Evolutionary conservation across 176 grass and related monocot species (phyloP).

Genomic region (Melocanna baccifera): DNA sequence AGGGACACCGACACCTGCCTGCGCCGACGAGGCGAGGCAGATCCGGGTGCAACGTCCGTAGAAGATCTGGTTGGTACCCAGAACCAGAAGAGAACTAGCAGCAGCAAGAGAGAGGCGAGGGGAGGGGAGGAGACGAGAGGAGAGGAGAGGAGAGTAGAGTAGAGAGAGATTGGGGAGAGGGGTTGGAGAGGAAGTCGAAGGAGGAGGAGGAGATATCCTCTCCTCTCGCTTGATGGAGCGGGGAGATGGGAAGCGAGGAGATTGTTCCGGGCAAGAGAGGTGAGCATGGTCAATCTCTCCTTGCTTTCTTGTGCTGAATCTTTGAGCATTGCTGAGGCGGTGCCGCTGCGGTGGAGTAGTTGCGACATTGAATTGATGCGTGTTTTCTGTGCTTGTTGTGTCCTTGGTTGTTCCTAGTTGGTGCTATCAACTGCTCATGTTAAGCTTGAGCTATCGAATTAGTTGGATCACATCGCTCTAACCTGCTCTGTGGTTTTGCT

Average conservation of each 20-base stretch:
- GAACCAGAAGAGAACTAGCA: conserved; percentile 2
- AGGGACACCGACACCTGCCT: conserved; percentile 39
- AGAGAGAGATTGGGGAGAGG: neutral
- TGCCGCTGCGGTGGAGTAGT: neutral
- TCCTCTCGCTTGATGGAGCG: conserved; percentile 37
- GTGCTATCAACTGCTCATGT: neutral
- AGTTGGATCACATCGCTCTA: neutral
- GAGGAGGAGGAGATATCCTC: conserved; percentile 11
- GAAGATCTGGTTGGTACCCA: conserved; percentile 37
- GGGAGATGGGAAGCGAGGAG: conserved; percentile 12
- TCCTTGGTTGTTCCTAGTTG: neutral
- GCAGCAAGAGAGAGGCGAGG: neutral
- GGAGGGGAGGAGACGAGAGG: neutral
- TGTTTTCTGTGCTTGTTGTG: neutral
- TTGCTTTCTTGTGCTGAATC: neutral
- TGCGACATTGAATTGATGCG: neutral
- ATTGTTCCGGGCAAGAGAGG: conserved; percentile 34
- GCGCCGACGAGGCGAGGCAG: neutral
- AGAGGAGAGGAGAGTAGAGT: neutral
- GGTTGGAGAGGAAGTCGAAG: neutral
- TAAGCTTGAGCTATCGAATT: neutral
- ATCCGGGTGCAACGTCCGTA: conserved; percentile 39
- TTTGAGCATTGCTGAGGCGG: conserved; percentile 30
- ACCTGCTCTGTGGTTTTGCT: neutral
- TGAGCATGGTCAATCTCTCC: neutral